Base-by-base conservation (phyloP, 1,284 basidiomycete genomes). In the Cystobasidium sp. region DNA sequence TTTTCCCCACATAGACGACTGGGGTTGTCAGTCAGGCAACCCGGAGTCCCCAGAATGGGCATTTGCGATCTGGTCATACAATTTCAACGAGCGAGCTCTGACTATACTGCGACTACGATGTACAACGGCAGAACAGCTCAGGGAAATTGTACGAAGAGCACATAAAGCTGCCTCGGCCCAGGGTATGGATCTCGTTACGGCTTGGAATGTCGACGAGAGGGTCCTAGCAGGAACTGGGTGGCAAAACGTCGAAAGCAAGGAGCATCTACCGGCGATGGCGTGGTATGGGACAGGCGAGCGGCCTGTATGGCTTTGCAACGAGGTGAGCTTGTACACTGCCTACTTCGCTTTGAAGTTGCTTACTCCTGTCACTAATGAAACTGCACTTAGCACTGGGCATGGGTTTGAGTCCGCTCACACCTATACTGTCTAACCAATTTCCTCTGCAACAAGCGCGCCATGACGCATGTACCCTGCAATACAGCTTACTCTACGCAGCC, bases 171-270 rank as follows among this genome's bases (percentile, higher is more conserved):
- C 41, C 9, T 37, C 12, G 41, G 31, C 62, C 43, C 44, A 61
- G n/a, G 68, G 68, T 37, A 70, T 70, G 68, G 49, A 62, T 37
- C 41, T 37, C n/a, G 62, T 70, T 58, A 55, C 58, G n/a, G 68
- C 68, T 16, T 70, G 68, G 68, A 70, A 62, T 37, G 58, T 70
- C 9, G 31, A 49, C 12, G 22, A 10, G 37, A 46, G 39, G 37
- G 20, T 70, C 56, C 58, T 70, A 9, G 16, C 46, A 44, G 68
- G 68, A 12, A 62, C 68, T 9, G 43, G 56, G 18, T 70, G 68
- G 68, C 12, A 43, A 8, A 70, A 44, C 58, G 8, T 31, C 3
- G 18, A 61, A 22, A 47, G 68, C 41, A 52, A 70, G 31, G 49
- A 56, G 8, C 55, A 56, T 39, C 39, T 70, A 16, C 68, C 68